Conservation (phyloP, 2,329 filamentous ascomycete genomes). For the Zymoseptoria pseudotritici region DNA sequence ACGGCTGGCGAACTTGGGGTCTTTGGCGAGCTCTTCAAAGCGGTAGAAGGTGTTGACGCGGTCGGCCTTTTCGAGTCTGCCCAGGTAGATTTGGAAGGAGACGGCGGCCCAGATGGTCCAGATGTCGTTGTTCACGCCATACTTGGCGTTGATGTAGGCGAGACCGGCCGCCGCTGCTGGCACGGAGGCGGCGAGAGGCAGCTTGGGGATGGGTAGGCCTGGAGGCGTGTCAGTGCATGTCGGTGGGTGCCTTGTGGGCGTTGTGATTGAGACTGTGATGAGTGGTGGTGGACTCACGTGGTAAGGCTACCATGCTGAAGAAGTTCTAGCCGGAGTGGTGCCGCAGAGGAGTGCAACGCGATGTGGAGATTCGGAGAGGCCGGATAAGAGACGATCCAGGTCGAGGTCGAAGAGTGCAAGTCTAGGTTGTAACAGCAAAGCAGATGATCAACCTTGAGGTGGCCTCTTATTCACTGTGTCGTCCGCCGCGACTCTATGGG, state of each 20-base stretch:
- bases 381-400: not conserved
- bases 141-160: constrained; percentile 73
- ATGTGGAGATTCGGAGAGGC: not conserved
- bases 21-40: constrained; percentile 60
- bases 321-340: not conserved
- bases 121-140: constrained; percentile 63
- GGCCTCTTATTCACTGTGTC: not conserved
- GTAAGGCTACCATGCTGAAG: not conserved
- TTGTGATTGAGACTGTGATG: not conserved
- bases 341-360: not conserved
- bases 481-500: not conserved
- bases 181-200: constrained; percentile 5
- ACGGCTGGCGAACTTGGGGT: constrained; percentile 36
- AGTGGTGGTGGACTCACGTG: not conserved
- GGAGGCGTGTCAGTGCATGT: not conserved
- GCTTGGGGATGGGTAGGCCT: constrained; percentile 3
- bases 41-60: constrained; percentile 65
- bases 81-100: constrained; percentile 40
- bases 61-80: constrained; percentile 38
- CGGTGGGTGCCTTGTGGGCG: no score
- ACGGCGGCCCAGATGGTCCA: constrained; percentile 40
- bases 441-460: not conserved
- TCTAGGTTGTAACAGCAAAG: not conserved
- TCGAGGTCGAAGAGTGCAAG: not conserved
- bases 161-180: constrained; percentile 55